These are phyloP conservation scores for Wakefieldia striispora DNA, from an alignment of 768 basidiomycete genomes.

Conservation along the genomic window DNA sequence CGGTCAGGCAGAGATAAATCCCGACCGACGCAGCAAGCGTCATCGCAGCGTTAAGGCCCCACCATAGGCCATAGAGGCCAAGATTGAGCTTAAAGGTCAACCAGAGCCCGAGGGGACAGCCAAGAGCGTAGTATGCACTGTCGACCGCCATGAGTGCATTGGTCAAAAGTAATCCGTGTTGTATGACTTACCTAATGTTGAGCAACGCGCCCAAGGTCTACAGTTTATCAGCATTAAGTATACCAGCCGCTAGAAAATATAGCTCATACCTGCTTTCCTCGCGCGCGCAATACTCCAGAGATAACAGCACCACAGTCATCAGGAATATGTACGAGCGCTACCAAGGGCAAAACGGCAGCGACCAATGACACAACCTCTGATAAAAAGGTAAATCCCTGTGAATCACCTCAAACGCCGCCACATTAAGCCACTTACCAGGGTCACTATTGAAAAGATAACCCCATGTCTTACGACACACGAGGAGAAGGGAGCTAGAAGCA, in stretches of 20 bases:
- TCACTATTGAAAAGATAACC: constrained; percentile 75
- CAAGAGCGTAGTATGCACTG: constrained; percentile 75
- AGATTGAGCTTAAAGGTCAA: constrained; percentile 63
- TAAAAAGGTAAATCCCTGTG: not conserved
- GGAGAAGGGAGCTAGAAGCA: constrained; percentile 46
- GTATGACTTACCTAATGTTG: constrained; percentile 58
- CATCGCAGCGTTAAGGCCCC: constrained; percentile 63
- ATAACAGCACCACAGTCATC: constrained; percentile 74
- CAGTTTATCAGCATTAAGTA: not conserved
- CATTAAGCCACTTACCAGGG: constrained; percentile 36
- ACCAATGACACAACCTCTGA: constrained; percentile 34
- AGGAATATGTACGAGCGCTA: constrained; percentile 78
- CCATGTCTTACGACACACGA: constrained; percentile 63
- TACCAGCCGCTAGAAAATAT: no score
- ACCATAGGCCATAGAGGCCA: constrained; percentile 78
- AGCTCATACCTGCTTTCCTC: constrained; percentile 65
- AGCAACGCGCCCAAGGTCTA: constrained; percentile 71
- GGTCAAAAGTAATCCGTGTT: not conserved
- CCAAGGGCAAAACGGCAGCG: constrained; percentile 68
- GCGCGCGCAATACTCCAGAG: constrained; percentile 76
- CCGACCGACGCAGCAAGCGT: constrained; percentile 8
- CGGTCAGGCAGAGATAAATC: constrained; percentile 46
- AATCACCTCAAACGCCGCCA: not conserved
- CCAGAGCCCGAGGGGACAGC: constrained; percentile 79
- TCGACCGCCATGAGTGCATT: constrained; percentile 12